Base-by-base conservation (phyloP, 2,329 filamentous ascomycete genomes). In the Botrytis medusae region DNA sequence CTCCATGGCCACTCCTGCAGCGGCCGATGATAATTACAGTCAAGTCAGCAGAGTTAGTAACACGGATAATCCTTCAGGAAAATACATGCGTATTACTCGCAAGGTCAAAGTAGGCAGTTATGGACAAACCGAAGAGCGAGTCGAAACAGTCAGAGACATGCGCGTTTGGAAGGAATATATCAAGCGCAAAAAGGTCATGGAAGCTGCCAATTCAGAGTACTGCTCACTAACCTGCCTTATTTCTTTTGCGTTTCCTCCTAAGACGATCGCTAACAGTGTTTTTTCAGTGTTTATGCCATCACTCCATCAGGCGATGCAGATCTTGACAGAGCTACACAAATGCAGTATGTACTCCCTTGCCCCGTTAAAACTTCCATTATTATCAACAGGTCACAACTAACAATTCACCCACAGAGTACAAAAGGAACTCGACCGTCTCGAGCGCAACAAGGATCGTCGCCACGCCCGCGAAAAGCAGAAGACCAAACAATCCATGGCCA, bases 381-480 rank as follows among this genome's bases (percentile, higher is more conserved):
- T 14, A 46, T 3, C 42, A 44, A 22, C 20, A 34, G 8, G 25
- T n/a, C 34, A 51, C 32, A 44, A 40, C 34, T 67, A 51, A 69
- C 54, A 51, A n/a, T 22, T 46, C 25, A 25, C 6, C 32, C 18
- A 71, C 71, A 92, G 90, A 73, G 85, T 94, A 75, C 86, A 90
- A 78, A 88, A 88, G 77, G 95, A 98, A 82, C 88, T 97, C 71
- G 90, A 90, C 70, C 92, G 96, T 77, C 89, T 99, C 46, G 89
- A 96, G 80, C 93, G 95, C 79, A 99, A 98, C 85, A 94, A 94
- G 78, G 95, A 97, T 76, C 92, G 95, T 76, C 90, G 95, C 76
- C 91, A 95, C 80, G 93, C 93, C 74, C 94, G 95, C 79, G 95
- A 98, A 81, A 95, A 95, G 80, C 92, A 94, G 79, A 98, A 97